Conservation (phyloP, 2,329 filamentous ascomycete genomes). For the Aspergillus japonicus region DNA sequence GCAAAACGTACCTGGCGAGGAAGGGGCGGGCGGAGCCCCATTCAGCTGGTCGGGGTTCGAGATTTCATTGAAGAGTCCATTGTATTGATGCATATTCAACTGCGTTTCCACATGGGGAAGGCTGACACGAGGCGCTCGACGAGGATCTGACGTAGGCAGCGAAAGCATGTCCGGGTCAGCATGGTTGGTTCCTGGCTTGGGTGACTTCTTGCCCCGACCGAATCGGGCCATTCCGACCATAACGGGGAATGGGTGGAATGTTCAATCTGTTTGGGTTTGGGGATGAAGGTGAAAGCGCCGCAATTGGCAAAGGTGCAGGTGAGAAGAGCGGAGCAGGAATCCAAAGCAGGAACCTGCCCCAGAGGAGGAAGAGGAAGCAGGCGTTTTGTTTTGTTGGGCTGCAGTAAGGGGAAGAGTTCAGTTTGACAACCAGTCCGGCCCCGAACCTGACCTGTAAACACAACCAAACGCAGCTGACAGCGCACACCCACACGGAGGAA, state of each 20-base stretch:
- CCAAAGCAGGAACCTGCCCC: background rate
- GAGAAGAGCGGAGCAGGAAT: slow-evolving; percentile 3
- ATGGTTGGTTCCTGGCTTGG: slow-evolving; percentile 21
- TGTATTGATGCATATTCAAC: slow-evolving; percentile 46
- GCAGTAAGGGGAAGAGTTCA: slow-evolving; percentile 1
- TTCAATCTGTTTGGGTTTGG: background rate
- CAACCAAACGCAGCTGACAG: background rate
- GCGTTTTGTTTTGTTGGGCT: slow-evolving; percentile 1
- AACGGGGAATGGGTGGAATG: slow-evolving; percentile 15
- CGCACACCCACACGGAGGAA: background rate
- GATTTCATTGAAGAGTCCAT: slow-evolving; percentile 35
- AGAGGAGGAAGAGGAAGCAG: background rate
- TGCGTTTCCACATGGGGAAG: slow-evolving; percentile 43
- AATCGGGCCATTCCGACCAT: slow-evolving; percentile 31
- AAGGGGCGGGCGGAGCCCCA: slow-evolving; percentile 19
- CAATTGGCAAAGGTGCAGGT: slow-evolving; percentile 9
- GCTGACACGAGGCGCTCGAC: slow-evolving; percentile 36
- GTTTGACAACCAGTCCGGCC: background rate
- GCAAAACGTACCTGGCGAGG: slow-evolving; percentile 26
- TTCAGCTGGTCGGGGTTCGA: slow-evolving; percentile 26
- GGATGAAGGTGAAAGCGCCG: slow-evolving; percentile 4
- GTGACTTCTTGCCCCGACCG: slow-evolving; percentile 30
- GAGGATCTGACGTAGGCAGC: slow-evolving; percentile 21
- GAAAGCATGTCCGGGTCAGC: slow-evolving; percentile 29
- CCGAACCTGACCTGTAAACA: background rate